Conservation (phyloP, 129 eudicot species). For the Pittosporum tobira region DNA sequence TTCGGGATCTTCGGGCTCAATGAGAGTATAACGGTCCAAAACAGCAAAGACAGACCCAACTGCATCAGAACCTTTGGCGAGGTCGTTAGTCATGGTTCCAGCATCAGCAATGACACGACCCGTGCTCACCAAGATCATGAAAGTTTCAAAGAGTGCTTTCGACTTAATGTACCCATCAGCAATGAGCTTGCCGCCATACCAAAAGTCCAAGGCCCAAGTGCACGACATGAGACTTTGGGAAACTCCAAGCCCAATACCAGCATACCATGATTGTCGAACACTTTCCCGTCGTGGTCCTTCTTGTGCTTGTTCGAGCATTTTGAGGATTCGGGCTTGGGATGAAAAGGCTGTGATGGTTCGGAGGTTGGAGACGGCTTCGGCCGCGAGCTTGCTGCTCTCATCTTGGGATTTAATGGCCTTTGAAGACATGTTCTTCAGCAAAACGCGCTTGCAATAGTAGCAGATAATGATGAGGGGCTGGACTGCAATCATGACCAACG, state of each 20-base stretch:
- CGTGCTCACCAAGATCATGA: slow-evolving; percentile 16
- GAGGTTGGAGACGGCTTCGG: slow-evolving; percentile 19
- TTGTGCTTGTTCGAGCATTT: slow-evolving; percentile 14
- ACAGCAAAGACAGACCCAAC: slow-evolving; percentile 19
- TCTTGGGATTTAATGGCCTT: slow-evolving; percentile 22
- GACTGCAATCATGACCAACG: slow-evolving; percentile 21
- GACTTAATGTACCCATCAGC: slow-evolving; percentile 7
- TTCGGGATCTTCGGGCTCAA: slow-evolving; percentile 19
- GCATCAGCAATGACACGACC: slow-evolving; percentile 25
- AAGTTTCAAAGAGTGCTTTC: slow-evolving; percentile 14
- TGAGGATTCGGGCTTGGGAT: slow-evolving; percentile 19
- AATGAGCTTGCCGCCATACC: slow-evolving; percentile 25
- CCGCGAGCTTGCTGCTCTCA: slow-evolving; percentile 19
- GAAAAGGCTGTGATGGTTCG: slow-evolving; percentile 23
- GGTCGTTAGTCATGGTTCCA: slow-evolving; percentile 24
- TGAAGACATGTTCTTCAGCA: slow-evolving; percentile 15
- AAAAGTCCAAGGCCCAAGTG: slow-evolving; percentile 27
- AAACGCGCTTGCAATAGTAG: slow-evolving; percentile 12
- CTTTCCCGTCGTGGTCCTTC: slow-evolving; percentile 15
- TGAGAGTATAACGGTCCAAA: slow-evolving; percentile 9
- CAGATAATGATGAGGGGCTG: slow-evolving; percentile 18
- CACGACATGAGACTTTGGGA: slow-evolving; percentile 12
- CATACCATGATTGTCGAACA: slow-evolving; percentile 16
- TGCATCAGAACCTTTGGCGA: slow-evolving; percentile 18
- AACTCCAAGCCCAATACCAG: slow-evolving; percentile 22